Evolutionary conservation across 352 stramenopile species (phyloP).

Genomic region (Pythium aphanidermatum): DNA sequence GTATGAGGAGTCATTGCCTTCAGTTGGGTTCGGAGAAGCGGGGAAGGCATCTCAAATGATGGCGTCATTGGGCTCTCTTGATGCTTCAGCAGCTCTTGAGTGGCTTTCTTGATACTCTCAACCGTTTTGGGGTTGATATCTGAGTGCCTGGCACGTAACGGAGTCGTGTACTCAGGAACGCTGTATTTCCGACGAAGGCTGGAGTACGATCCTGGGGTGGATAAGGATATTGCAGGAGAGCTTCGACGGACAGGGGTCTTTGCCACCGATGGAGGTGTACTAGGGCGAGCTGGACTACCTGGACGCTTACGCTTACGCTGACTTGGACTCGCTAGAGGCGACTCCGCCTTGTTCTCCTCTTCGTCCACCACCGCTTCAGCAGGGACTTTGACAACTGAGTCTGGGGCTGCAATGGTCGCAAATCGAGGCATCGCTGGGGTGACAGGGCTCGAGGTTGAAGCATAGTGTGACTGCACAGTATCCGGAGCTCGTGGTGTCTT

Average conservation of each 20-base stretch:
- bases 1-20: slow-evolving; percentile 83
- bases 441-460: slow-evolving; percentile 25
- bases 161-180: slow-evolving; percentile 43
- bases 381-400: neutral
- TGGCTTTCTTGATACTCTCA: slow-evolving; percentile 26
- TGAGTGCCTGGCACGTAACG: slow-evolving; percentile 21
- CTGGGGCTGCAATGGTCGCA: slow-evolving; percentile 34
- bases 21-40: slow-evolving; percentile 68
- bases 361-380: neutral
- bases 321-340: slow-evolving; percentile 18
- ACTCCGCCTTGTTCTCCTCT: slow-evolving; percentile 15
- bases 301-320: slow-evolving; percentile 48
- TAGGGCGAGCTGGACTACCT: slow-evolving; percentile 2
- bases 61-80: slow-evolving; percentile 51
- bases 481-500: slow-evolving; percentile 23
- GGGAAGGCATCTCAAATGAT: slow-evolving; percentile 66
- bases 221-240: slow-evolving; percentile 12
- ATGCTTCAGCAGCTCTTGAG: slow-evolving; percentile 31
- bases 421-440: slow-evolving; percentile 54
- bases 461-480: slow-evolving; percentile 1
- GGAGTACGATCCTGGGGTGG: slow-evolving; percentile 22
- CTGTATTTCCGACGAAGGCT: slow-evolving; percentile 73
- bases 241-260: slow-evolving; percentile 6
- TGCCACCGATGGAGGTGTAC: neutral
- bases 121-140: slow-evolving; percentile 24